Conservation (phyloP, 371 early-diverging fungal species). For the Actinomucor elegans region DNA sequence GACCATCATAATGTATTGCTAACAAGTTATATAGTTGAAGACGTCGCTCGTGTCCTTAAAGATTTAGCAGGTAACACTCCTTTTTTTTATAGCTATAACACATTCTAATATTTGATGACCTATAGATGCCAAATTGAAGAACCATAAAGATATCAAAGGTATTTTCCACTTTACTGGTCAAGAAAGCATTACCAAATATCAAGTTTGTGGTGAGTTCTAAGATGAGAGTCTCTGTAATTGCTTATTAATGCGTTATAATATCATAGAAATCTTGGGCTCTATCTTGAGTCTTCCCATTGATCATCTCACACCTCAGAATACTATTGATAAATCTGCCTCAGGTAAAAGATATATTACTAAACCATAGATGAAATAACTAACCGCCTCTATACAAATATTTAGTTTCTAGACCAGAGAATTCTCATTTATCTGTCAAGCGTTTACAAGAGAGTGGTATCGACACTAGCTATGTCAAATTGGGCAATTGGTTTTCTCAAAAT, state of each 20-base stretch:
- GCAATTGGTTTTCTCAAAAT: conserved; percentile 54
- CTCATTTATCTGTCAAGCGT: conserved; percentile 61
- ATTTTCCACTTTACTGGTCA: conserved; percentile 70
- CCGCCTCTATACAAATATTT: too few relatives aligned
- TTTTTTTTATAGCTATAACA: background rate
- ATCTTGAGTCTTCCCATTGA: conserved; percentile 47
- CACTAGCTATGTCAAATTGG: conserved; percentile 51
- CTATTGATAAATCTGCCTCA: conserved; percentile 40
- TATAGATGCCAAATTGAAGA: conserved; percentile 39
- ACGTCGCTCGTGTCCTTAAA: conserved; percentile 67
- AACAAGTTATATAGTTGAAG: conserved; percentile 52
- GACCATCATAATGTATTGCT: background rate
- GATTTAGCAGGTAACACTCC: conserved; percentile 51
- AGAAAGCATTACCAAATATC: conserved; percentile 75
- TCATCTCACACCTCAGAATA: conserved; percentile 52
- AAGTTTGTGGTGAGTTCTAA: conserved; percentile 67
- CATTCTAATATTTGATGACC: background rate
- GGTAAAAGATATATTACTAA: conserved; percentile 14
- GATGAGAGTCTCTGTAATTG: background rate
- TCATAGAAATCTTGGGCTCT: conserved; percentile 54
- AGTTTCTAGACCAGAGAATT: conserved; percentile 62
- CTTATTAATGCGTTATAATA: too few relatives aligned
- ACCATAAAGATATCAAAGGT: conserved; percentile 53
- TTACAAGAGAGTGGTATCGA: conserved; percentile 55
- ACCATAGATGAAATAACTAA: conserved; percentile 11